Evolutionary conservation across 2,329 filamentous ascomycete genomes (phyloP), one percentile per base, ranked within the genome.

Genomic region (Cordyceps cateniannulata): DNA sequence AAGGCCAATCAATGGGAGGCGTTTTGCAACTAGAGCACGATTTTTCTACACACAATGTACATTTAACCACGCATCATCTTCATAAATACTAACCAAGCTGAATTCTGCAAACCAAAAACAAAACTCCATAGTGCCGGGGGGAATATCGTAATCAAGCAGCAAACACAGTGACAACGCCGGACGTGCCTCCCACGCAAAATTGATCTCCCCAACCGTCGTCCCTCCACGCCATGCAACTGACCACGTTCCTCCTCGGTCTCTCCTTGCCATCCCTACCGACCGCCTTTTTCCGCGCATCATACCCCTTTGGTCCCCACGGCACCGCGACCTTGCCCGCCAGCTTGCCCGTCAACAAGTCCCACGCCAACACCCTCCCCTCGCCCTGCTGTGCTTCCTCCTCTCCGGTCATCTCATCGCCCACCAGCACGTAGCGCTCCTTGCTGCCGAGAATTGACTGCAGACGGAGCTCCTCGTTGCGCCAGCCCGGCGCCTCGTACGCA

Each of bases 321-420:
- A 84, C 77, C 40, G 71, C 74, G 6, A 96, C 74, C 65, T 78
- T 84, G 35, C 88, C 84, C 62, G 85, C 78, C 55, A 89, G 71
- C 59, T 86, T 83, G 1, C 91, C 93, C 6, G 82, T 88, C 59
- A 96, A 72, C 22, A 96, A 76, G 75, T 97, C 92, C 93, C 93
- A 98, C 1, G 85, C 90, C 77, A 87, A 87, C 8, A 92, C 74
- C 68, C 80, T 79, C 2, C 89, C 89, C 63, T 88, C 79, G 3
- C 75, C 76, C 66, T 64, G 42, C 42, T 5, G n/a, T 6, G n/a
- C n/a, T n/a, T 63, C 49, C 63, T 65, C 49, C 65, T 64, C 62
- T 2, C 59, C 71, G 1, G 66, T 68, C 58, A 83, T 79, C 73
- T 97, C 93, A 68, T 92, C 91, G 8, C 93, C 93, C 55, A 85